Conservation (phyloP, 2,329 filamentous ascomycete species). For the Hansfordia pulvinata region DNA sequence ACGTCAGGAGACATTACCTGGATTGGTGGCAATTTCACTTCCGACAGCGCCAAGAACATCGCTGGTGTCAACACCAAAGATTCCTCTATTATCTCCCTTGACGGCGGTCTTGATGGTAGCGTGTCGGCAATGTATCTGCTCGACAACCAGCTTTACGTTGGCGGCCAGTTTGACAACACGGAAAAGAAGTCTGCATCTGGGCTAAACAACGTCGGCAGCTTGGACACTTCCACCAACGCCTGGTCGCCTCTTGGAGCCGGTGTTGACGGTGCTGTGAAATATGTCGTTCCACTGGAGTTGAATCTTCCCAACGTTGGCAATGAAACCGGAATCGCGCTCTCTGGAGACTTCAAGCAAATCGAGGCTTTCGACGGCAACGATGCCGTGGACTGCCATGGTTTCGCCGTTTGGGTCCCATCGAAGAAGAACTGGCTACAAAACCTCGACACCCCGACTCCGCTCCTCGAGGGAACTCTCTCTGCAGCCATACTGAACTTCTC, state of each 20-base stretch:
- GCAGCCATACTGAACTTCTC: conserved; percentile 53
- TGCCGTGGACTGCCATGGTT: conserved; percentile 52
- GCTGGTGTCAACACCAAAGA: conserved; percentile 56
- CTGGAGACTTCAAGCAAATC: conserved; percentile 65
- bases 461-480: conserved; percentile 60
- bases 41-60: conserved; percentile 56
- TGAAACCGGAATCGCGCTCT: conserved; percentile 62
- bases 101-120: conserved; percentile 65
- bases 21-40: conserved; percentile 75
- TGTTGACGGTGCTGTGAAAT: conserved; percentile 64
- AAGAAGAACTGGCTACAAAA: conserved; percentile 79
- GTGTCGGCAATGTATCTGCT: conserved; percentile 62
- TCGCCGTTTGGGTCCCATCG: conserved; percentile 88
- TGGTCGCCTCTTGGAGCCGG: conserved; percentile 79
- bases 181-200: conserved; percentile 44
- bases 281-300: too few relatives aligned
- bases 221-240: conserved; percentile 49
- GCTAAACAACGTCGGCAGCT: conserved; percentile 65
- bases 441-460: conserved; percentile 47
- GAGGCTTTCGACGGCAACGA: conserved; percentile 51
- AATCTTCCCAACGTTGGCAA: conserved; percentile 72
- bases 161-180: conserved; percentile 73
- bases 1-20: conserved; percentile 53
- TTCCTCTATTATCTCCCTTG: conserved; percentile 44
- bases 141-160: conserved; percentile 59